Evolutionary conservation across 805 yeast genomes (phyloP).

Genomic region (Saccharomycopsis sp.): DNA sequence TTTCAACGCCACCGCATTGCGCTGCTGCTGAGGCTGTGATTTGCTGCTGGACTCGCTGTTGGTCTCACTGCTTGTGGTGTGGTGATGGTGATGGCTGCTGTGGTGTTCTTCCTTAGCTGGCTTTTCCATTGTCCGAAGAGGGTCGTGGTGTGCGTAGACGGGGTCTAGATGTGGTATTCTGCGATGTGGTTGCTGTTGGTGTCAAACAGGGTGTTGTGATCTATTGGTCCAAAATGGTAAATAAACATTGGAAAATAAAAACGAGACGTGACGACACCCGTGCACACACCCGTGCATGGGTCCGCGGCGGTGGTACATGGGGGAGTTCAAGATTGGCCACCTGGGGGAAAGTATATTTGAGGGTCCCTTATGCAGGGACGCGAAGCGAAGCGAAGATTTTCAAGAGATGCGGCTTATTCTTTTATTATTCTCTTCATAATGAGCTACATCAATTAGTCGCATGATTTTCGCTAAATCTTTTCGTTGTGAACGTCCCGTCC

Average conservation of each 20-base stretch:
- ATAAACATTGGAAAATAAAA: not conserved
- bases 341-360: too few relatives aligned
- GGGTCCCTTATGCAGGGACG: too few relatives aligned
- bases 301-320: too few relatives aligned
- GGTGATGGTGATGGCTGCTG: not conserved
- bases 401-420: too few relatives aligned
- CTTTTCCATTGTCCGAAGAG: conserved; percentile 16
- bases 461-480: too few relatives aligned
- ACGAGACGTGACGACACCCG: not conserved
- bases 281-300: too few relatives aligned
- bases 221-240: not conserved
- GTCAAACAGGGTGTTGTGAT: not conserved
- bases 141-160: conserved; percentile 23
- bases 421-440: too few relatives aligned
- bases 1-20: conserved; percentile 55
- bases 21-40: not conserved
- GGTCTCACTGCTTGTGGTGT: not conserved
- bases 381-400: too few relatives aligned
- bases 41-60: not conserved
- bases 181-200: too few relatives aligned
- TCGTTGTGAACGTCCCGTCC: too few relatives aligned
- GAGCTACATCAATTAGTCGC: too few relatives aligned
- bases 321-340: too few relatives aligned
- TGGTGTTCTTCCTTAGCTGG: not conserved
- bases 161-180: not conserved